phyloP scores from a whole-genome alignment of 129 eudicot genomes.

The Saussurea involucrata region DNA sequence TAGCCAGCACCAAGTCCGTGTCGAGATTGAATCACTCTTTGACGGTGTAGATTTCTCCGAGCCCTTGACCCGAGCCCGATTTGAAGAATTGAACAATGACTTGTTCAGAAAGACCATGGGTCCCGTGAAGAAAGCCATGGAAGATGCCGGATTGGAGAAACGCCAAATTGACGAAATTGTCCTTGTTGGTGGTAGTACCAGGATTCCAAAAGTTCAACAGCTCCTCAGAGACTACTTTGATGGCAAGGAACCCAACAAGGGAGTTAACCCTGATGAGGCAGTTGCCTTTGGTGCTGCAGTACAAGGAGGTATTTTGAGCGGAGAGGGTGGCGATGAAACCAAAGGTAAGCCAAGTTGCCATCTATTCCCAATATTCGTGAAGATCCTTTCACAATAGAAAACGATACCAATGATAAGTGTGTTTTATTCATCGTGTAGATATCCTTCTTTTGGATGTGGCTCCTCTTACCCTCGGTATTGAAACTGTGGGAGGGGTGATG shows the following conservation, averaged over 20 bases:
- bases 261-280: slow-evolving; percentile 75
- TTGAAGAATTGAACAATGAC: slow-evolving; percentile 70
- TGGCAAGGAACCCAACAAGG: slow-evolving; percentile 71
- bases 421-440: not conserved
- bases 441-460: slow-evolving; percentile 75
- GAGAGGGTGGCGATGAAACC: slow-evolving; percentile 77
- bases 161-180: slow-evolving; percentile 67
- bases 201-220: slow-evolving; percentile 74
- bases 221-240: slow-evolving; percentile 63
- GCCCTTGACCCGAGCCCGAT: slow-evolving; percentile 75
- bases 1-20: slow-evolving; percentile 82
- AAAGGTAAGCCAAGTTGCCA: slow-evolving; percentile 38
- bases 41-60: slow-evolving; percentile 75
- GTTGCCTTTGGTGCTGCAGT: slow-evolving; percentile 80
- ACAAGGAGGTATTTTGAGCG: slow-evolving; percentile 71
- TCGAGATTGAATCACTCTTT: slow-evolving; percentile 68
- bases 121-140: slow-evolving; percentile 77
- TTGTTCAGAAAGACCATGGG: slow-evolving; percentile 77
- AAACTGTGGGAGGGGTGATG: slow-evolving; percentile 77
- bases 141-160: slow-evolving; percentile 57
- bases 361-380: not conserved
- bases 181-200: slow-evolving; percentile 81
- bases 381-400: not conserved
- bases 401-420: not conserved
- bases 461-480: slow-evolving; percentile 66